Evolutionary conservation across 306 rosid genomes (phyloP).

Genomic region (Casuarina cunninghamiana): DNA sequence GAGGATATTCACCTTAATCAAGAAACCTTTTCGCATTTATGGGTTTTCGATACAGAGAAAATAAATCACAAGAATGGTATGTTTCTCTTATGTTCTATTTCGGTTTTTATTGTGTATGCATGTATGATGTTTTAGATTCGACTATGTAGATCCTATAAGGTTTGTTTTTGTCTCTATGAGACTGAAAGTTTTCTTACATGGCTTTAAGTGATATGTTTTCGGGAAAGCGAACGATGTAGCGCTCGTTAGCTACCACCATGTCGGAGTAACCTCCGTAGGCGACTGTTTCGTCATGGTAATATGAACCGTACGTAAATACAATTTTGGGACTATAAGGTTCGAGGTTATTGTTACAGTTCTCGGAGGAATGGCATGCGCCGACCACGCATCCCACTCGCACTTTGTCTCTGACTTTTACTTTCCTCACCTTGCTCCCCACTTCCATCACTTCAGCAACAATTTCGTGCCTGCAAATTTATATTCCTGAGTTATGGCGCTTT

Average conservation of each 20-base stretch:
- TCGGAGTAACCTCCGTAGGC: constrained; percentile 34
- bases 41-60: too few species aligned
- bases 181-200: not conserved
- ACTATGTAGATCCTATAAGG: too few species aligned
- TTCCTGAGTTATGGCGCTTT: too few species aligned
- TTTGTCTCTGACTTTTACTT: constrained; percentile 26
- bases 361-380: constrained; percentile 24
- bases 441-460: constrained; percentile 28
- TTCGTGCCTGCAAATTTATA: constrained; percentile 25
- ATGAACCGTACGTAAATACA: constrained; percentile 13
- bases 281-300: constrained; percentile 20
- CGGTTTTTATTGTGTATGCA: too few species aligned
- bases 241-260: constrained; percentile 23
- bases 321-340: constrained; percentile 19
- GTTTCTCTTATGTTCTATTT: too few species aligned
- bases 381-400: constrained; percentile 29
- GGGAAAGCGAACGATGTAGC: constrained; percentile 6
- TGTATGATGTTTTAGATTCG: too few species aligned
- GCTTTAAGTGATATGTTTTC: constrained; percentile 24
- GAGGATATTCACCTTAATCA: too few species aligned
- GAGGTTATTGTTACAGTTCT: constrained; percentile 8
- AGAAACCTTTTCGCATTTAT: too few species aligned
- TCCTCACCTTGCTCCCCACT: constrained; percentile 24
- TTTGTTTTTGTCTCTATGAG: too few species aligned
- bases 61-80: too few species aligned